Evolutionary conservation across 768 basidiomycete species (phyloP).

Genomic region (Podaxis sp.): DNA sequence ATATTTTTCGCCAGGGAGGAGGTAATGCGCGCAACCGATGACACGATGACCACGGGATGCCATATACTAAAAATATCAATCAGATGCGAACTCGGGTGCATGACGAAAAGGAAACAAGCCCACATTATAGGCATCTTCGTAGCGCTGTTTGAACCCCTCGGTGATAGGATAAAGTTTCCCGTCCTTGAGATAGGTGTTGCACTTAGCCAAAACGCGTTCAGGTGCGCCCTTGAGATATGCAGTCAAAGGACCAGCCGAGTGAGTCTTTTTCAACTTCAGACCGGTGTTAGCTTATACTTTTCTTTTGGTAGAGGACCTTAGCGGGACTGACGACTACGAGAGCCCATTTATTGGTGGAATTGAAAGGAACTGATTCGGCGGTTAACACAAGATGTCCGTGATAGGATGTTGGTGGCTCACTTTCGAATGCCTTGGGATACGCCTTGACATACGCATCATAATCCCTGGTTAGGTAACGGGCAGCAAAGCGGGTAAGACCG

Average conservation of each 20-base stretch:
- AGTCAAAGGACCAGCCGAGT: slow-evolving; percentile 42
- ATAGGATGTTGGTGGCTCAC: slow-evolving; percentile 16
- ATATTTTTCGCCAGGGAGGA: slow-evolving; percentile 48
- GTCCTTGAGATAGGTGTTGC: slow-evolving; percentile 54
- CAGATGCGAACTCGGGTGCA: neutral
- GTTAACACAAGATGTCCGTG: neutral
- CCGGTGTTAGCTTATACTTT: neutral
- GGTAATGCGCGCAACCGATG: slow-evolving; percentile 63
- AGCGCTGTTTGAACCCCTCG: slow-evolving; percentile 47
- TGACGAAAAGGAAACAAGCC: slow-evolving; percentile 12
- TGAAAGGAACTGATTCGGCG: slow-evolving; percentile 51
- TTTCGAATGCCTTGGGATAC: slow-evolving; percentile 60
- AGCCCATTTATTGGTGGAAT: slow-evolving; percentile 73
- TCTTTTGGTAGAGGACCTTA: neutral
- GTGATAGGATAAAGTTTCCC: slow-evolving; percentile 44
- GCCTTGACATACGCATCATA: slow-evolving; percentile 51
- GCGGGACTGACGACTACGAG: slow-evolving; percentile 50
- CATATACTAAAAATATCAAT: slow-evolving; percentile 51
- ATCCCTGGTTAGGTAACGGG: slow-evolving; percentile 41
- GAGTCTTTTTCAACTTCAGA: slow-evolving; percentile 49
- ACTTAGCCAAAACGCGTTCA: slow-evolving; percentile 63
- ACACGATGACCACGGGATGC: slow-evolving; percentile 73
- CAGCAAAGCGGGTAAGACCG: slow-evolving; percentile 65
- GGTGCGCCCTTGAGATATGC: slow-evolving; percentile 68
- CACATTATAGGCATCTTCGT: slow-evolving; percentile 62